phyloP scores from a whole-genome alignment of 2,329 filamentous ascomycete species.

The Didymella keratinophila region DNA sequence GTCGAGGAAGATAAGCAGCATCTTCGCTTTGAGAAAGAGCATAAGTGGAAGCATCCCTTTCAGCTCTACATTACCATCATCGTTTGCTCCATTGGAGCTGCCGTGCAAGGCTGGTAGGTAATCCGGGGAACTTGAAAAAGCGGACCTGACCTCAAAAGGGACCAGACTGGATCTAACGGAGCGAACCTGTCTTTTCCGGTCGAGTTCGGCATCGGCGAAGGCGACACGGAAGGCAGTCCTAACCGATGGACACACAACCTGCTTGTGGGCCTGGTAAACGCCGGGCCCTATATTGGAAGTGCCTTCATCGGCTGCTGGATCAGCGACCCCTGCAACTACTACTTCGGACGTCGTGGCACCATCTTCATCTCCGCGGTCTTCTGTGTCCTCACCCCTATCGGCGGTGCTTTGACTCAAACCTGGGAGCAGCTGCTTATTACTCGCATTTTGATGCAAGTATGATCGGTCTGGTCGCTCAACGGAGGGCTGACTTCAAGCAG shows the following conservation, averaged over 20 bases:
- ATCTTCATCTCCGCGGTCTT: constrained; percentile 42
- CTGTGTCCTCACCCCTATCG: constrained; percentile 37
- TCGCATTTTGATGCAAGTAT: constrained; percentile 28
- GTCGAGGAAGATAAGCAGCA: constrained; percentile 65
- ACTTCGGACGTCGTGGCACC: constrained; percentile 36
- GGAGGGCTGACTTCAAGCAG: neutral
- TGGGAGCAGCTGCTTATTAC: constrained; percentile 36
- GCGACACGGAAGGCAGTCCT: constrained; percentile 22
- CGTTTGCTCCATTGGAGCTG: constrained; percentile 71
- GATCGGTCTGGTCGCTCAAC: neutral
- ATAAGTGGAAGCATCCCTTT: constrained; percentile 67
- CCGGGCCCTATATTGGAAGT: constrained; percentile 40
- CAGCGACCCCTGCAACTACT: constrained; percentile 41
- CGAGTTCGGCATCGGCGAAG: constrained; percentile 57
- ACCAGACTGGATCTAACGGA: constrained; percentile 61
- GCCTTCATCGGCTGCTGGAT: constrained; percentile 41
- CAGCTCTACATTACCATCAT: constrained; percentile 70
- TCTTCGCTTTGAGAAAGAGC: constrained; percentile 67
- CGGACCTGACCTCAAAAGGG: constrained; percentile 50
- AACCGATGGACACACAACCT: constrained; percentile 29
- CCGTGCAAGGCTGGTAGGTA: constrained; percentile 53
- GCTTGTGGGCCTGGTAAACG: constrained; percentile 30
- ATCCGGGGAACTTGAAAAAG: no score
- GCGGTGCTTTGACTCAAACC: constrained; percentile 30
- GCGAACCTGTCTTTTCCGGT: constrained; percentile 67